A percentile compares a stretch with the other conserved stretches of the same genome.
phyloP scores from a whole-genome alignment of 352 stramenopile genomes.

The Thraustochytrium sp. region DNA sequence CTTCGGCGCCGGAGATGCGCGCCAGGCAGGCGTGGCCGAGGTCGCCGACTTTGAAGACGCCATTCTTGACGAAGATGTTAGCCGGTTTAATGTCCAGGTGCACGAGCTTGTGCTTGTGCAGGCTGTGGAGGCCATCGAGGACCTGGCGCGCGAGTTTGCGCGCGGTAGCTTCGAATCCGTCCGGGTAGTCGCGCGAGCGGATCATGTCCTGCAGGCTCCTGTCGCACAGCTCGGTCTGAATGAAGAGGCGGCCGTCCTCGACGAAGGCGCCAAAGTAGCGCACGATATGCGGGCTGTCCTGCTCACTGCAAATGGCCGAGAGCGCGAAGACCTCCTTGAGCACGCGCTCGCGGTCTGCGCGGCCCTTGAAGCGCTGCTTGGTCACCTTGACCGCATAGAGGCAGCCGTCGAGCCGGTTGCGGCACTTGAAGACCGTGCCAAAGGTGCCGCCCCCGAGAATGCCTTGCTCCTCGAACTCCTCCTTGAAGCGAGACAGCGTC shows the following conservation, averaged over 20 bases:
- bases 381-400: slow-evolving; percentile 46
- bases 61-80: slow-evolving; percentile 47
- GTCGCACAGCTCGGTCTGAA: slow-evolving; percentile 45
- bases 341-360: background rate
- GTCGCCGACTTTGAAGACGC: slow-evolving; percentile 42
- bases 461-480: slow-evolving; percentile 31
- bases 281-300: slow-evolving; percentile 35
- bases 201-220: slow-evolving; percentile 42
- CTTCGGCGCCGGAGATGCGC: background rate
- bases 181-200: background rate
- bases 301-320: slow-evolving; percentile 12
- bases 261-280: slow-evolving; percentile 42
- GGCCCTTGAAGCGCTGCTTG: slow-evolving; percentile 18
- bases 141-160: background rate
- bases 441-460: slow-evolving; percentile 13
- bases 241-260: slow-evolving; percentile 41
- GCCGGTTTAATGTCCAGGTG: slow-evolving; percentile 48
- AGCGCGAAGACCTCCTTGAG: slow-evolving; percentile 42
- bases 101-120: slow-evolving; percentile 43
- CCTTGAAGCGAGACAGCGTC: background rate
- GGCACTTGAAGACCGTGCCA: slow-evolving; percentile 38
- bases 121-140: background rate
- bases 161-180: background rate
- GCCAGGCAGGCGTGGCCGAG: slow-evolving; percentile 37
- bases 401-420: slow-evolving; percentile 34